Evolutionary conservation across 345 rosid species (phyloP).

Genomic region (Rhodamnia argentea): DNA sequence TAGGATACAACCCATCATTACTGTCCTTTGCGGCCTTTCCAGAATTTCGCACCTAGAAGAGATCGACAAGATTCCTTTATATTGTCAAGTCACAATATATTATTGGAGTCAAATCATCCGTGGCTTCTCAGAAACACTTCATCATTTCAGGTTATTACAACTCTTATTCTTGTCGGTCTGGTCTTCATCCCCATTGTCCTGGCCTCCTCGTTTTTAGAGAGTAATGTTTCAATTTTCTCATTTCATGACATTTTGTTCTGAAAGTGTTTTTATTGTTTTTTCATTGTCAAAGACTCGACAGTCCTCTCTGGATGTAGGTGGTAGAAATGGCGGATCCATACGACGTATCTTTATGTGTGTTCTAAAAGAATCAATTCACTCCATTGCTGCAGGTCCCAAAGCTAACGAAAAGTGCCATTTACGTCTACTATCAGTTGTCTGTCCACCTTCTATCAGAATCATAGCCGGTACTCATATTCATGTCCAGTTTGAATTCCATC

Average conservation of each 20-base stretch:
- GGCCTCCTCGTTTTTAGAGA: constrained; percentile 25
- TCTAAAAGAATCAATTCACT: background rate
- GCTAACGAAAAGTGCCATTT: constrained; percentile 50
- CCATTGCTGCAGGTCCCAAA: constrained; percentile 32
- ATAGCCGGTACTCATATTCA: constrained; percentile 44
- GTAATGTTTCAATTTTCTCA: constrained; percentile 13
- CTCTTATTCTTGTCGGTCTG: constrained; percentile 33
- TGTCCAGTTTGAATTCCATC: background rate
- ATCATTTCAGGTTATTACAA: constrained; percentile 42
- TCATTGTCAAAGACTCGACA: background rate
- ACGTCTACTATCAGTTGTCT: constrained; percentile 54
- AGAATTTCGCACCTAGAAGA: no score
- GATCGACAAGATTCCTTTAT: no score
- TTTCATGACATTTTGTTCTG: background rate
- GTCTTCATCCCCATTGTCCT: constrained; percentile 62
- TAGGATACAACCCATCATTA: no score
- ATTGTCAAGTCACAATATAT: background rate
- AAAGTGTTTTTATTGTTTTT: background rate
- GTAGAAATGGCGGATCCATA: constrained; percentile 58
- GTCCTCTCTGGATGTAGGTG: constrained; percentile 22
- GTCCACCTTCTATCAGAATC: constrained; percentile 73
- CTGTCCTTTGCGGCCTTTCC: no score
- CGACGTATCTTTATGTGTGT: constrained; percentile 5
- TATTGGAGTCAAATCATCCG: background rate
- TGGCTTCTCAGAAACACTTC: background rate